A percentile compares a stretch with the other conserved stretches of the same genome.
These are phyloP conservation scores for Blastosporella zonata DNA, from an alignment of 1,284 basidiomycete species.

Conservation along the genomic window DNA sequence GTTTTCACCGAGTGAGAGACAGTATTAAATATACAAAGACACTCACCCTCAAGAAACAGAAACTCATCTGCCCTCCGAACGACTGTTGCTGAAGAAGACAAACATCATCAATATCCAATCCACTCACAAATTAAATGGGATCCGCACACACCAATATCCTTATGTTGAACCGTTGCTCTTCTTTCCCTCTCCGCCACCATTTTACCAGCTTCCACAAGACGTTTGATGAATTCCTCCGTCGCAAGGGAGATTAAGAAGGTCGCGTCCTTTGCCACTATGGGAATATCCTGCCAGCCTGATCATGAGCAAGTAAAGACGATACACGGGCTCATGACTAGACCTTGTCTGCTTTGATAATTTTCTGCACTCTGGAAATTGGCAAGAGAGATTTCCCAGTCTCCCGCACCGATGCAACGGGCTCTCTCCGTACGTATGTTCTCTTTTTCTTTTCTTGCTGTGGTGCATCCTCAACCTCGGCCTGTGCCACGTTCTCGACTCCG, in stretches of 20 bases:
- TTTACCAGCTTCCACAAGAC: conserved; percentile 58
- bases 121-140: background rate
- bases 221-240: conserved; percentile 75
- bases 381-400: conserved; percentile 64
- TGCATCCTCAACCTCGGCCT: conserved; percentile 12
- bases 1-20: background rate
- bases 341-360: conserved; percentile 78
- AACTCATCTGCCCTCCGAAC: conserved; percentile 70
- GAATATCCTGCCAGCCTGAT: conserved; percentile 60
- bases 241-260: conserved; percentile 71
- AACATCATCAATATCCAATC: background rate
- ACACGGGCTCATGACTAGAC: conserved; percentile 30
- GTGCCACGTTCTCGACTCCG: conserved; percentile 9
- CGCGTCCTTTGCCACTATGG: conserved; percentile 70
- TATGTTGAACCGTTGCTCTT: conserved; percentile 63
- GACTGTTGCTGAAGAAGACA: conserved; percentile 45
- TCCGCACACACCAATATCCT: conserved; percentile 58
- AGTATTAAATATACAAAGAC: background rate
- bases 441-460: conserved; percentile 26
- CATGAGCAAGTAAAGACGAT: background rate
- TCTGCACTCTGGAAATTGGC: conserved; percentile 72
- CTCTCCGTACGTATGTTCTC: conserved; percentile 24
- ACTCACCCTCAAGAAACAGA: conserved; percentile 62
- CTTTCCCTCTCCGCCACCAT: conserved; percentile 60
- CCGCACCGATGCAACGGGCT: conserved; percentile 32